Evolutionary conservation across 129 eudicot genomes (phyloP).

Genomic region (Ambrosia trifida): DNA sequence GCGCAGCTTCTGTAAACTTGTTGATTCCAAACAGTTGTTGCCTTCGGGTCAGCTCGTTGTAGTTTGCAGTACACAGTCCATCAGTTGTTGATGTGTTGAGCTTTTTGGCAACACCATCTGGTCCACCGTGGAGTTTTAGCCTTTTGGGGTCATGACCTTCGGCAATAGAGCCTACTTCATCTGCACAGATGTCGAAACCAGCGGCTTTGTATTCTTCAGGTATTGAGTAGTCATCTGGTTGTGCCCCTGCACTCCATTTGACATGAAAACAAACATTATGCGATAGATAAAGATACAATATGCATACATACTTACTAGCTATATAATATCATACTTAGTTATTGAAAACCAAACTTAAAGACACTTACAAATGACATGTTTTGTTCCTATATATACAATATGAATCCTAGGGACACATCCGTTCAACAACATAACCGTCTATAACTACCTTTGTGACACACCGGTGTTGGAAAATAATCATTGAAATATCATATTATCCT

Average conservation of each 20-base stretch:
- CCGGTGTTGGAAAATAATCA: no score
- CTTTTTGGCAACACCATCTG: conserved; percentile 58
- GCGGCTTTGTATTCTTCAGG: conserved; percentile 82
- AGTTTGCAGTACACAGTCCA: conserved; percentile 51
- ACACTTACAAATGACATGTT: no score
- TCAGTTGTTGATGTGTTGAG: conserved; percentile 61
- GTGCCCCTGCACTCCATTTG: conserved; percentile 1
- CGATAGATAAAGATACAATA: not conserved
- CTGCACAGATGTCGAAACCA: conserved; percentile 87
- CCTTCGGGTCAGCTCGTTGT: conserved; percentile 40
- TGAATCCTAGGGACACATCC: no score
- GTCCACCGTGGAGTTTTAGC: conserved; percentile 85
- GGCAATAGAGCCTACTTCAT: conserved; percentile 77
- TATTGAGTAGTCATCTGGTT: conserved; percentile 53
- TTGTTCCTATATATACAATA: no score
- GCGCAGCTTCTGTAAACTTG: conserved; percentile 67
- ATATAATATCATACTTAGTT: no score
- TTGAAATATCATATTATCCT: no score
- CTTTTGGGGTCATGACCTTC: conserved; percentile 87
- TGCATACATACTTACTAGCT: no score
- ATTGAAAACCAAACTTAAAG: no score
- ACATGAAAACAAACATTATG: not conserved
- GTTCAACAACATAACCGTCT: no score
- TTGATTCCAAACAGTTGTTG: conserved; percentile 69
- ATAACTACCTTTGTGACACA: no score